Evolutionary conservation across 2,329 filamentous ascomycete genomes (phyloP).

Genomic region (Colletotrichum gigasporum): DNA sequence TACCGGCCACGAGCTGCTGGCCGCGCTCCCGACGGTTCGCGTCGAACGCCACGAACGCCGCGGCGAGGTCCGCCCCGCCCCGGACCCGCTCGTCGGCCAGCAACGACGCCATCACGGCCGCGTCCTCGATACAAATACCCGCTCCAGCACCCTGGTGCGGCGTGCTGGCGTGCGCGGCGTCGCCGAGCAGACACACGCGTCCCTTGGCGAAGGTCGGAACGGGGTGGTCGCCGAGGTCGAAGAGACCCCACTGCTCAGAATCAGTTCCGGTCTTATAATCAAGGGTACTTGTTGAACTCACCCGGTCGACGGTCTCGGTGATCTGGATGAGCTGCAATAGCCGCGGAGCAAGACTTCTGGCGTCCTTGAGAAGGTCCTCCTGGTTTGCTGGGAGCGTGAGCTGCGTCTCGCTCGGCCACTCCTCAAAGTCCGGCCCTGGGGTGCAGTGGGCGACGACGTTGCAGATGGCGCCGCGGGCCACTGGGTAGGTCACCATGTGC

Average conservation of each 20-base stretch:
- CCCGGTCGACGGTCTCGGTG: neutral
- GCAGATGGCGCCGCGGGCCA: slow-evolving; percentile 62
- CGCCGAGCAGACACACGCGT: slow-evolving; percentile 62
- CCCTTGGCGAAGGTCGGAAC: slow-evolving; percentile 52
- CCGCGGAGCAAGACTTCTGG: neutral
- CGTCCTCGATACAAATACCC: slow-evolving; percentile 66
- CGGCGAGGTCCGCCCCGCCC: slow-evolving; percentile 44
- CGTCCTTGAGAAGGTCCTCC: neutral
- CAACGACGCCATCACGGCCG: slow-evolving; percentile 52
- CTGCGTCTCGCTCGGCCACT: slow-evolving; percentile 38
- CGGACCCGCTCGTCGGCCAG: slow-evolving; percentile 52
- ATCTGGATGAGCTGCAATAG: neutral
- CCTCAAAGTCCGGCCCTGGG: slow-evolving; percentile 38
- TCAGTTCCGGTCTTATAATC: neutral
- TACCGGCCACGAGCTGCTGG: slow-evolving; percentile 60
- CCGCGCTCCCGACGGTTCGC: slow-evolving; percentile 54
- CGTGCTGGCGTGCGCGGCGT: slow-evolving; percentile 71
- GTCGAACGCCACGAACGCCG: slow-evolving; percentile 62
- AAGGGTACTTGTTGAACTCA: neutral
- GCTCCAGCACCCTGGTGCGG: slow-evolving; percentile 69
- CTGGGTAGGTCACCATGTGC: slow-evolving; percentile 69
- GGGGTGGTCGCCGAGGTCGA: slow-evolving; percentile 54
- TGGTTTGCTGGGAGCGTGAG: slow-evolving; percentile 33
- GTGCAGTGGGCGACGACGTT: slow-evolving; percentile 61
- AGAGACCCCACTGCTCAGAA: slow-evolving; percentile 52